phyloP scores from a whole-genome alignment of 768 basidiomycete species.

The Auricularia auricula-judae region DNA sequence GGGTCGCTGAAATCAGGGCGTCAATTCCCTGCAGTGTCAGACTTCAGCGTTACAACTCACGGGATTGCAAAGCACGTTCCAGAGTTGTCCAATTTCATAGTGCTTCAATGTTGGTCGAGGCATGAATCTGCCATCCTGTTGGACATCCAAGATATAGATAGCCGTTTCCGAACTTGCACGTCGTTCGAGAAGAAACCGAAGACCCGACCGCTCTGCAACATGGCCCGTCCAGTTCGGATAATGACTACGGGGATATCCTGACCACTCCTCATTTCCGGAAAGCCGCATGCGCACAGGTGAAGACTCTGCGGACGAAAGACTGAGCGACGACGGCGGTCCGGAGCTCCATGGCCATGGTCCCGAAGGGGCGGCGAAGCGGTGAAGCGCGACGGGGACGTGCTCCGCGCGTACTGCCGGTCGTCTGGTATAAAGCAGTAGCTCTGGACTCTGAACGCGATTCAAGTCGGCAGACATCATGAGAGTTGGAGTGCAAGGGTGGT shows the following conservation, averaged over 20 bases:
- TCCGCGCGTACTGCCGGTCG: background rate
- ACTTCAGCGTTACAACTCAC: slow-evolving; percentile 18
- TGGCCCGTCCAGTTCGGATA: slow-evolving; percentile 45
- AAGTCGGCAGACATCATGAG: background rate
- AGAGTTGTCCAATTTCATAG: slow-evolving; percentile 18
- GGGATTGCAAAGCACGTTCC: slow-evolving; percentile 20
- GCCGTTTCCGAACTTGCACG: slow-evolving; percentile 7
- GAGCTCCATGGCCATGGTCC: slow-evolving; percentile 23
- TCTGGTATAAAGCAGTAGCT: background rate
- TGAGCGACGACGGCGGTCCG: background rate
- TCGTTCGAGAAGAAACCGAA: slow-evolving; percentile 12
- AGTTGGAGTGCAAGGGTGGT: background rate
- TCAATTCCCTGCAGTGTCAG: background rate
- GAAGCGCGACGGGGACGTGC: slow-evolving; percentile 1
- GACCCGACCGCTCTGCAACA: slow-evolving; percentile 28
- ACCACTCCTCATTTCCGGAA: slow-evolving; percentile 14
- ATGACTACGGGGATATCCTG: slow-evolving; percentile 34
- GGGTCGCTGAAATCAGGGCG: slow-evolving; percentile 18
- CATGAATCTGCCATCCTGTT: background rate
- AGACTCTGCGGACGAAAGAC: background rate
- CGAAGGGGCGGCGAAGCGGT: slow-evolving; percentile 31
- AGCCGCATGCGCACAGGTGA: background rate
- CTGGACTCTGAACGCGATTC: background rate
- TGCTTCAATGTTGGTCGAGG: background rate
- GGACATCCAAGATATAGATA: background rate